A percentile compares a stretch with the other conserved stretches of the same genome.
These are phyloP conservation scores for Pichia sporocuriosa DNA, from an alignment of 805 yeast species.

Conservation along the genomic window DNA sequence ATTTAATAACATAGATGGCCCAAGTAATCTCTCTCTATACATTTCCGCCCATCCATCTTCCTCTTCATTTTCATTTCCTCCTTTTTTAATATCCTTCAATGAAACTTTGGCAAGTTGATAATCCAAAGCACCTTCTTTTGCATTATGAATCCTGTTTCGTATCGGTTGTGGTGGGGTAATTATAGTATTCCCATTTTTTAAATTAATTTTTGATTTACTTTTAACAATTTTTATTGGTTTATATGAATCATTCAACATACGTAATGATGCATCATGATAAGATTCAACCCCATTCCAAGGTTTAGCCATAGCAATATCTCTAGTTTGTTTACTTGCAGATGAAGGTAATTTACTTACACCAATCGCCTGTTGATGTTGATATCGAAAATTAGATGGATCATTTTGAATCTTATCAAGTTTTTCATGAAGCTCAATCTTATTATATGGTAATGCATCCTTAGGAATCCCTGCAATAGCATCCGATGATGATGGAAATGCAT, in stretches of 20 bases:
- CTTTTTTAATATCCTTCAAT: conserved; percentile 15
- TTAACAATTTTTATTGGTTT: conserved; percentile 30
- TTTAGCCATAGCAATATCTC: conserved; percentile 41
- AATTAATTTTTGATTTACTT: no score
- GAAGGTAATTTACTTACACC: conserved; percentile 37
- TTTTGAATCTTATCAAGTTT: conserved; percentile 27
- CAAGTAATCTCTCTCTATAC: conserved; percentile 57
- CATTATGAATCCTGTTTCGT: conserved; percentile 43
- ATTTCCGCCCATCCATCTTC: conserved; percentile 49
- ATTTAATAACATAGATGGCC: conserved; percentile 44
- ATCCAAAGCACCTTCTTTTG: conserved; percentile 61
- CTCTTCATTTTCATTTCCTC: conserved; percentile 17
- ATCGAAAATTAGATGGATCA: conserved; percentile 27
- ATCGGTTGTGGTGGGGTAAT: conserved; percentile 12
- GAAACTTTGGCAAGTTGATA: conserved; percentile 44
- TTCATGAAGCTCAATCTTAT: conserved; percentile 17
- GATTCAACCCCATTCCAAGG: conserved; percentile 60
- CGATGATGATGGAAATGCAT: conserved; percentile 31
- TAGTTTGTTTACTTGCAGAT: conserved; percentile 37
- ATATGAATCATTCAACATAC: conserved; percentile 51
- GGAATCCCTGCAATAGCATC: conserved; percentile 31
- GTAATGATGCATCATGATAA: conserved; percentile 37
- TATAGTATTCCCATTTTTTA: neutral
- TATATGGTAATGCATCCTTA: conserved; percentile 22
- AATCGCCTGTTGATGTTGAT: conserved; percentile 34